These are phyloP conservation scores for Curvularia hawaiiensis DNA, from an alignment of 2,329 filamentous ascomycete genomes.

Conservation along the genomic window DNA sequence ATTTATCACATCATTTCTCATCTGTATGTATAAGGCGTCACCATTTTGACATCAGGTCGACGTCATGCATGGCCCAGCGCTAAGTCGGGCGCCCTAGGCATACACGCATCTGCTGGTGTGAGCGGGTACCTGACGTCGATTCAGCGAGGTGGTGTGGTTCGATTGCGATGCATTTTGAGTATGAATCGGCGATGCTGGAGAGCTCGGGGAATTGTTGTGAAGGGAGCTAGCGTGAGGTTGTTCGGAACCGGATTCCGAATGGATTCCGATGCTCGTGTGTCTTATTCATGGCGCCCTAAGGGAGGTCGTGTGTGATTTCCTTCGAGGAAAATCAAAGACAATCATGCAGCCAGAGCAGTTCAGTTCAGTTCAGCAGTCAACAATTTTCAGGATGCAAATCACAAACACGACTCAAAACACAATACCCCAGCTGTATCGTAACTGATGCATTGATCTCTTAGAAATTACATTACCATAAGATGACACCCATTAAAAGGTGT, in stretches of 20 bases:
- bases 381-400: neutral
- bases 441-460: neutral
- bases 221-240: neutral
- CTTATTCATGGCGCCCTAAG: neutral
- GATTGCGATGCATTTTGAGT: neutral
- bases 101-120: neutral
- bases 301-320: neutral
- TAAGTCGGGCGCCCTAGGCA: constrained; percentile 1
- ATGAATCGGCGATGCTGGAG: constrained; percentile 8
- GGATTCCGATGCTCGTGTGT: neutral
- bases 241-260: constrained; percentile 2
- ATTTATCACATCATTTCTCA: neutral
- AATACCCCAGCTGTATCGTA: too few relatives aligned
- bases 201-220: neutral
- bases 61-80: constrained; percentile 15
- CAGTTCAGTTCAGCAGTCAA: neutral
- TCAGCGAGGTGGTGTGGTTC: neutral
- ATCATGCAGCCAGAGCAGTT: neutral
- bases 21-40: constrained; percentile 16
- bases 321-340: too few relatives aligned
- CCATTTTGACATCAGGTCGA: constrained; percentile 21
- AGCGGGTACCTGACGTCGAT: constrained; percentile 10
- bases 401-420: neutral
- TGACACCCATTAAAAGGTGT: neutral
- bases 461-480: neutral